These are phyloP conservation scores for Aspergillus heteromorphus DNA, from an alignment of 495 filamentous ascomycete genomes.

Conservation along the genomic window DNA sequence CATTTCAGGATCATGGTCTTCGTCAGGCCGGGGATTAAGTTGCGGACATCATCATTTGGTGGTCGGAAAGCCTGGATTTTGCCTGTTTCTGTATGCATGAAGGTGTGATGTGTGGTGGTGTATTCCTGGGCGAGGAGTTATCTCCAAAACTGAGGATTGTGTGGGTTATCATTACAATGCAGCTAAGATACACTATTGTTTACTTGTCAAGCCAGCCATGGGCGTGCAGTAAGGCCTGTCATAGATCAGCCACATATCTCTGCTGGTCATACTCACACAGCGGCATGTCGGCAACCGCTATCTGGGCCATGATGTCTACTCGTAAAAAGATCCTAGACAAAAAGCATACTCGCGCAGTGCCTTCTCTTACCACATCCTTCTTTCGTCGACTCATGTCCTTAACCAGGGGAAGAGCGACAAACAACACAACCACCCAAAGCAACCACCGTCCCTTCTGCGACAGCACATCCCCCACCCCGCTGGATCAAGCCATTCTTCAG, in stretches of 20 bases:
- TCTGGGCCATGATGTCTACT: too few relatives aligned
- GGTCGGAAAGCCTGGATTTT: not conserved
- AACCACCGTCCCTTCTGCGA: too few relatives aligned
- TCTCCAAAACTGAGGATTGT: not conserved
- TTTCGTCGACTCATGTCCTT: too few relatives aligned
- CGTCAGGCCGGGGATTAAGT: not conserved
- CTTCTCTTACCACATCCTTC: too few relatives aligned
- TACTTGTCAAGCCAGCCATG: not conserved
- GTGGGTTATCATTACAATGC: not conserved
- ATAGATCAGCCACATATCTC: not conserved
- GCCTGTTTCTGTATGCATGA: not conserved
- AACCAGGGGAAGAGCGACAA: too few relatives aligned
- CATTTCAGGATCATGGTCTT: not conserved
- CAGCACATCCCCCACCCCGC: too few relatives aligned
- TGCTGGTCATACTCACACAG: too few relatives aligned
- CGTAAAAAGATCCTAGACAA: too few relatives aligned
- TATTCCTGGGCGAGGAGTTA: not conserved
- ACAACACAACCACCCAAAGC: too few relatives aligned
- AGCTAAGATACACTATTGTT: not conserved
- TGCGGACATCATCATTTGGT: not conserved
- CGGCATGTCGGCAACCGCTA: too few relatives aligned
- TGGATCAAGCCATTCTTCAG: too few relatives aligned
- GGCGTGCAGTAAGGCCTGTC: not conserved
- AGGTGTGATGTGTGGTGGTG: not conserved
- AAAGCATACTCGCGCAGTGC: too few relatives aligned